Percentiles rank a stretch among this genome's conserved stretches.
Conservation (phyloP, 148 eudicot species). For the Diospyros kaki region DNA sequence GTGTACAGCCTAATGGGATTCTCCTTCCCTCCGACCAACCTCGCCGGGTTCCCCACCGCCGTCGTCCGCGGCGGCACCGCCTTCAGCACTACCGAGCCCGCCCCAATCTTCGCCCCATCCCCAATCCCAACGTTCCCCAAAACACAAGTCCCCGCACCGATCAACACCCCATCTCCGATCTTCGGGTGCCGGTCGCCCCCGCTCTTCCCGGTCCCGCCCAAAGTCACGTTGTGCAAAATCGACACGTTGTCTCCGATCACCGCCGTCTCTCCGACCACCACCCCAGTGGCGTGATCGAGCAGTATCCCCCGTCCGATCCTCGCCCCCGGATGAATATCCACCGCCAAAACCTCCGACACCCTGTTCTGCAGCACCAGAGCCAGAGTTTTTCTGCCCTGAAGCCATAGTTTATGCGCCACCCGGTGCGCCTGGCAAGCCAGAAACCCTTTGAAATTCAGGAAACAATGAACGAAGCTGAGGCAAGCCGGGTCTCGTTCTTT, state of each 20-base stretch:
- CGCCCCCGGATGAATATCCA: conserved; percentile 89
- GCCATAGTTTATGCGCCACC: conserved; percentile 62
- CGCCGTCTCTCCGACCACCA: conserved; percentile 88
- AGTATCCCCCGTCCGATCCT: conserved; percentile 67
- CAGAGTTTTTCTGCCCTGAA: conserved; percentile 51
- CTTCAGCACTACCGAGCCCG: conserved; percentile 65
- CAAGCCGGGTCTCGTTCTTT: conserved; percentile 89
- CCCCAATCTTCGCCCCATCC: conserved; percentile 72
- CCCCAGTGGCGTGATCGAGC: conserved; percentile 84
- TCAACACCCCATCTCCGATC: conserved; percentile 71
- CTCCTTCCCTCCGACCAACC: conserved; percentile 60
- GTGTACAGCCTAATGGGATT: conserved; percentile 45
- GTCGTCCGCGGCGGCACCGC: conserved; percentile 53
- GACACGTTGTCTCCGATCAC: conserved; percentile 77
- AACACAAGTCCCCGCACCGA: conserved; percentile 74
- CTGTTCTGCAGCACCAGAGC: conserved; percentile 62
- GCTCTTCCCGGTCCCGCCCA: conserved; percentile 69
- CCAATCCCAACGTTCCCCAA: conserved; percentile 68
- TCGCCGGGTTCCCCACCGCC: conserved; percentile 84
- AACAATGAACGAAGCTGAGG: conserved; percentile 69
- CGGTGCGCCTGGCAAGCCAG: conserved; percentile 70
- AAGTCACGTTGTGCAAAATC: conserved; percentile 69
- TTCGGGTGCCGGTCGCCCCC: conserved; percentile 68
- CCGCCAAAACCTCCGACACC: conserved; percentile 71
- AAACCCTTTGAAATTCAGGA: conserved; percentile 77